A percentile compares a stretch with the other conserved stretches of the same genome.
These are phyloP conservation scores for Torulaspora delbrueckii DNA, from an alignment of 805 yeast species.

Conservation along the genomic window DNA sequence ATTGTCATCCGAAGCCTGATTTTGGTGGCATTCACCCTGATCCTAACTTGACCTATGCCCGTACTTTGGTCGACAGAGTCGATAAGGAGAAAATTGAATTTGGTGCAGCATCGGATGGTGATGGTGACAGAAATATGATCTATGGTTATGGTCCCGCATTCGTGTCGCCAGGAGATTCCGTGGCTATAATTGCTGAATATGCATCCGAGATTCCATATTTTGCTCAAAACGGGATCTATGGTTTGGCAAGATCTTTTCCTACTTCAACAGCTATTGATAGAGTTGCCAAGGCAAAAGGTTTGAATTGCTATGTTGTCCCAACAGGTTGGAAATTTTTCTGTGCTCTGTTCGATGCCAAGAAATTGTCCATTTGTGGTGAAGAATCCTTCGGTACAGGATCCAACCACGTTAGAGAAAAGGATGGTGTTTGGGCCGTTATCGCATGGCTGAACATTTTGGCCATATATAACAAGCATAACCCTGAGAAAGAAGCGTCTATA, in stretches of 20 bases:
- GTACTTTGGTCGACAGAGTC: slow-evolving; percentile 78
- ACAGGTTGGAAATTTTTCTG: slow-evolving; percentile 99
- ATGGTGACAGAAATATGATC: slow-evolving; percentile 98
- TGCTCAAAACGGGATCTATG: slow-evolving; percentile 75
- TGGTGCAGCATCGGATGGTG: slow-evolving; percentile 99
- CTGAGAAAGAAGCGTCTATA: slow-evolving; percentile 59
- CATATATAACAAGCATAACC: slow-evolving; percentile 60
- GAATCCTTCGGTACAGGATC: slow-evolving; percentile 98
- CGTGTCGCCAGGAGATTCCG: slow-evolving; percentile 97
- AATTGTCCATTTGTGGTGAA: slow-evolving; percentile 95
- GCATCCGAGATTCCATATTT: slow-evolving; percentile 89
- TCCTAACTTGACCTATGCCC: slow-evolving; percentile 95
- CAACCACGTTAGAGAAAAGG: slow-evolving; percentile 94
- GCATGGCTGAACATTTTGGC: slow-evolving; percentile 97
- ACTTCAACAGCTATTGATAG: slow-evolving; percentile 90
- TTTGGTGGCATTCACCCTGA: slow-evolving; percentile 98
- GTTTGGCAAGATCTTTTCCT: slow-evolving; percentile 96
- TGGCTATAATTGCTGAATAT: slow-evolving; percentile 93
- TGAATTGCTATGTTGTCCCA: slow-evolving; percentile 87
- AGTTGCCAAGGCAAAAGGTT: slow-evolving; percentile 74
- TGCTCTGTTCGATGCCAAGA: slow-evolving; percentile 87
- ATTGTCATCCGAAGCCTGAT: slow-evolving; percentile 77
- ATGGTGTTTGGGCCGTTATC: slow-evolving; percentile 94
- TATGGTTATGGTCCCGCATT: slow-evolving; percentile 85
- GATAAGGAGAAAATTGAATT: slow-evolving; percentile 77